Base-by-base conservation (phyloP, 2,329 filamentous ascomycete genomes). In the Chalara sp. region DNA sequence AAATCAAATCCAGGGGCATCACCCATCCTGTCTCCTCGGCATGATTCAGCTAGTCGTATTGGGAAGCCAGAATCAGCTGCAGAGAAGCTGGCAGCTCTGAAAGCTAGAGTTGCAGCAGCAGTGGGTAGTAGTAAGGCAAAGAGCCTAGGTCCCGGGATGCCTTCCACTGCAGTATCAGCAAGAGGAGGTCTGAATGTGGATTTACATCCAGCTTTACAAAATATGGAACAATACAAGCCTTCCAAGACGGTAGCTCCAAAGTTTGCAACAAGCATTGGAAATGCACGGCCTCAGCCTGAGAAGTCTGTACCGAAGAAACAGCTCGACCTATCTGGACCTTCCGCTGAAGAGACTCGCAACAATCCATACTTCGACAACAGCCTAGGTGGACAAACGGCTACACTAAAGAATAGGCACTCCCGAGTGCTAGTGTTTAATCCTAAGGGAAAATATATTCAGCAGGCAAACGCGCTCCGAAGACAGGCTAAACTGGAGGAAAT, bases 391-490 rank as follows among this genome's bases (percentile, higher is more conserved):
- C 81, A 85, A 50, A 75, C 76, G 57, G 72, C 73, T 49, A 63
- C 70, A 56, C 74, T 68, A 62, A 87, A 85, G 60, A 74, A 78
- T 37, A 79, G 90, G 47, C 78, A 87, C 56, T 80, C 89, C 8
- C 83, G 88, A 53, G 83, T 88, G 57, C 76, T 99, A 13, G 73
- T 89, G 10, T 97, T 99, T 74, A 96, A 96, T 62, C 84, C 91
- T 60, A 95, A 95, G 68, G 93, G 93, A 48, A 97, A 97, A 76
- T 97, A 96, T 64, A 96, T 97, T 53, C 86, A 90, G 57, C 92
- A 97, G 70, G 93, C 88, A 6, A 92, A 89, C 66, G 91, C 91
- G 51, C 73, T 96, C 48, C 84, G 93, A 55, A 81, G 89, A 53
- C 91, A 96, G 70, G 89, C 86, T 41, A 86, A 87, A 47, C 75